Evolutionary conservation across 192 early-diverging fungal genomes (phyloP).

Genomic region (Pilaira anomala): DNA sequence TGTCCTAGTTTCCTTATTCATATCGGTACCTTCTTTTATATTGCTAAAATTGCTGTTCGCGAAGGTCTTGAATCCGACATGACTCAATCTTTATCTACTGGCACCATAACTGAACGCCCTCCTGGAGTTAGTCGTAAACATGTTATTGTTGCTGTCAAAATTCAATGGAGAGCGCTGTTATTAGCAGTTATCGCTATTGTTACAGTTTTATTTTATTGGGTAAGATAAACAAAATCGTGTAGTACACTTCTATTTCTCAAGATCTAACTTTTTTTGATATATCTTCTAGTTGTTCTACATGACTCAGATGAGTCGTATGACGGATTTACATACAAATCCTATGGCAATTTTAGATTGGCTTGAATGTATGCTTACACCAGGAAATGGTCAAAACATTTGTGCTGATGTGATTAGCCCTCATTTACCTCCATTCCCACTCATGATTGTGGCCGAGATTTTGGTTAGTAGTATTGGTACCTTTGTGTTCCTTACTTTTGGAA

Average conservation of each 20-base stretch:
- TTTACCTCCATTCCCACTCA: conserved; percentile 44
- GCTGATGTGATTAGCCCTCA: conserved; percentile 23
- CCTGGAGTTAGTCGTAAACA: conserved; percentile 30
- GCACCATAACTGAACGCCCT: background rate
- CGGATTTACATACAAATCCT: conserved; percentile 5
- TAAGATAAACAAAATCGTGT: background rate
- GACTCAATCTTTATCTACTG: conserved; percentile 21
- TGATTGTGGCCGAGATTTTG: conserved; percentile 44
- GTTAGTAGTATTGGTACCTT: conserved; percentile 43
- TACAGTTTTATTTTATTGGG: conserved; percentile 52
- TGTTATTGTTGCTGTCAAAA: conserved; percentile 48
- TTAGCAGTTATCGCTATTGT: conserved; percentile 37
- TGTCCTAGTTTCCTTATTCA: conserved; percentile 50
- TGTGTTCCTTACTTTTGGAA: conserved; percentile 47
- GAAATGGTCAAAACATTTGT: conserved; percentile 37
- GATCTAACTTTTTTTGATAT: background rate
- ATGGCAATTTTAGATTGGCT: conserved; percentile 36
- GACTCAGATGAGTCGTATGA: conserved; percentile 37
- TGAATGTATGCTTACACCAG: conserved; percentile 30
- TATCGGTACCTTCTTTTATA: conserved; percentile 49
- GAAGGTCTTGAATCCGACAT: conserved; percentile 34
- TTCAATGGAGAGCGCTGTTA: conserved; percentile 54
- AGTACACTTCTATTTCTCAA: background rate
- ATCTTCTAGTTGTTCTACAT: conserved; percentile 50
- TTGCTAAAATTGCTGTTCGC: conserved; percentile 39